Base-by-base conservation (phyloP, 2,329 filamentous ascomycete genomes). In the Drechslerella coelobrocha region DNA sequence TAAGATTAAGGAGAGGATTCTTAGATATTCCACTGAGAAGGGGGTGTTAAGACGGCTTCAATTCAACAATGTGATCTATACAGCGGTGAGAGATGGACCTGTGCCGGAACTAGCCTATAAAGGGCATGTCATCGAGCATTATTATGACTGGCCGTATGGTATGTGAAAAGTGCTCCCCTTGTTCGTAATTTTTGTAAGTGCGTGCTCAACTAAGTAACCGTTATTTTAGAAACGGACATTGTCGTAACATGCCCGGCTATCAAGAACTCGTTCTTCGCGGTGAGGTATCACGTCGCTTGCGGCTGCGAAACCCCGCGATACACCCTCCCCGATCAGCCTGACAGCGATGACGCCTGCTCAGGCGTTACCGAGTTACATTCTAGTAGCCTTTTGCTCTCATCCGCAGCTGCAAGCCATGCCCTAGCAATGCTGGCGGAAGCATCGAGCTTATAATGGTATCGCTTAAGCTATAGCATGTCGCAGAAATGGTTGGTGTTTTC, bases 81-180 rank as follows among this genome's bases (percentile, higher is more conserved):
- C 39, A 3, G 29, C 31, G 1, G n/a, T 66, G 5, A 59, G 54
- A 23, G 21, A 29, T 2, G 60, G 60, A 6, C 53, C 54, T 29
- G 14, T 19, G 10, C 61, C 37, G 3, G 14, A n/a, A n/a, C 5
- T 39, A 10, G n/a, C 1, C 9, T 4, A 27, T 24, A 24, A 41
- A 12, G 17, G 9, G 5, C 53, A 66, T 37, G 5, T 12, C 12
- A 24, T 9, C 17, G 12, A 14, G 6, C 54, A 66, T 41, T n/a
- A 48, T 23, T 27, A 29, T 12, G 61, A 66, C 19, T 66, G 61
- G 61, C 47, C 61, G 3, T 66, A 60, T 24, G 61, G 61, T 66
- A 55, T 39, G 54, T 31, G 8, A 29, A 51, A 17, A 12, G 7
- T 14, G 3, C 34, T 39, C 17, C 34, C 29, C 29, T 6, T 7